These are phyloP conservation scores for Andalucia godoyi DNA, from an alignment of 78 protist species.

Conservation along the genomic window DNA sequence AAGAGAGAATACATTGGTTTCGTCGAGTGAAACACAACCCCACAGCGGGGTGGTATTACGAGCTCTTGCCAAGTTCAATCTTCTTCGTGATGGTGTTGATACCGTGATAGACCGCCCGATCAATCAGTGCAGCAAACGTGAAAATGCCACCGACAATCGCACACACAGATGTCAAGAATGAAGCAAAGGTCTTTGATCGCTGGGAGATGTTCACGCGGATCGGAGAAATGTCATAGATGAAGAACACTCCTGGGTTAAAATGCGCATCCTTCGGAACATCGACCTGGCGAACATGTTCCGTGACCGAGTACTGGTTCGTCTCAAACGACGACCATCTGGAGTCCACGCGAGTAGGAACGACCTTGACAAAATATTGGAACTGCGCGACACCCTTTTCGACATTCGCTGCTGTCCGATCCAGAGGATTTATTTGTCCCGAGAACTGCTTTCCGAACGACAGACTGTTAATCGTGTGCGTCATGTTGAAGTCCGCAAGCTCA, in stretches of 20 bases:
- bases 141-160: conserved; percentile 92
- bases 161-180: conserved; percentile 77
- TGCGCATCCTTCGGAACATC: conserved; percentile 4
- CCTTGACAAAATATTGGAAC: conserved; percentile 78
- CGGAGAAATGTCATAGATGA: conserved; percentile 84
- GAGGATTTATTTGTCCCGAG: conserved; percentile 77
- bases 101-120: conserved; percentile 42
- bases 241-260: conserved; percentile 59
- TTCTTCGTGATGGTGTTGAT: conserved; percentile 25
- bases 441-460: conserved; percentile 68
- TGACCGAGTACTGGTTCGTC: conserved; percentile 79
- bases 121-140: conserved; percentile 77
- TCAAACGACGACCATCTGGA: conserved; percentile 20
- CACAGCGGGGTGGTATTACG: too few relatives aligned
- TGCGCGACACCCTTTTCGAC: conserved; percentile 24
- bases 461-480: conserved; percentile 51
- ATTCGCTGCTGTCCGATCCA: conserved; percentile 38
- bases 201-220: conserved; percentile 45
- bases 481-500: conserved; percentile 37
- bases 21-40: too few relatives aligned
- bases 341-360: conserved; percentile 75
- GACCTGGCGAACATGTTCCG: conserved; percentile 53
- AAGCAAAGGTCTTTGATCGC: conserved; percentile 41
- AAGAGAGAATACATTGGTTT: too few relatives aligned
- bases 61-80: conserved; percentile 65